Conservation (phyloP, 352 stramenopile genomes). For the Pythium periplocum region DNA sequence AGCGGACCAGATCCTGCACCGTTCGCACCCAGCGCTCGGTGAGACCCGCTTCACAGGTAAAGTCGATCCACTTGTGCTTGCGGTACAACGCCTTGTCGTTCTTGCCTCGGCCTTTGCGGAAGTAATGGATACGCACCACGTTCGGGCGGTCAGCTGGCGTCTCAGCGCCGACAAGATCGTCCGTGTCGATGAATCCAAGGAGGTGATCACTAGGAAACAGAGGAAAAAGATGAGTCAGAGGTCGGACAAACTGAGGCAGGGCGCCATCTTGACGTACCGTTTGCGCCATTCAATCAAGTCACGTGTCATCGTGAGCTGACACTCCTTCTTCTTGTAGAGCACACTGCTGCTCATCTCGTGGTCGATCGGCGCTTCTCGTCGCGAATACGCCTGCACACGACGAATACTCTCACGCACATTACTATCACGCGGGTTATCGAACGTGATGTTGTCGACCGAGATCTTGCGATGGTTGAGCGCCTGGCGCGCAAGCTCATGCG, state of each 20-base stretch:
- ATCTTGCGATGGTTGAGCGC: slow-evolving; percentile 60
- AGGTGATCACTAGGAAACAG: slow-evolving; percentile 20
- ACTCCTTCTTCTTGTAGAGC: slow-evolving; percentile 39
- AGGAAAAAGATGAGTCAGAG: too few relatives aligned
- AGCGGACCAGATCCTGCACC: slow-evolving; percentile 80
- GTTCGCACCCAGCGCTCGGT: slow-evolving; percentile 48
- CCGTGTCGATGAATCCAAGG: slow-evolving; percentile 48
- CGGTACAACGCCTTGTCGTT: slow-evolving; percentile 55
- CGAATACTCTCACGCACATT: slow-evolving; percentile 73
- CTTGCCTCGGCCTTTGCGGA: slow-evolving; percentile 54
- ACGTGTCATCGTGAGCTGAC: slow-evolving; percentile 53
- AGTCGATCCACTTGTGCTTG: slow-evolving; percentile 44
- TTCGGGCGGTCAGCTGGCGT: slow-evolving; percentile 20
- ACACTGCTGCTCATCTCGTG: slow-evolving; percentile 45
- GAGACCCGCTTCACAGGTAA: slow-evolving; percentile 32
- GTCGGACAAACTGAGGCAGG: too few relatives aligned
- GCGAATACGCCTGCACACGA: slow-evolving; percentile 78
- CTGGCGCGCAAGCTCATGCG: slow-evolving; percentile 65
- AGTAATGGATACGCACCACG: slow-evolving; percentile 71
- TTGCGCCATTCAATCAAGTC: slow-evolving; percentile 50
- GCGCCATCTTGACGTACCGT: too few relatives aligned
- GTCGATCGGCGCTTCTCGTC: slow-evolving; percentile 64
- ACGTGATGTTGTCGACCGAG: slow-evolving; percentile 70
- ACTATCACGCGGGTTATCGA: slow-evolving; percentile 56
- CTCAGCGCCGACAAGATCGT: slow-evolving; percentile 73